Base-by-base conservation (phyloP, 768 basidiomycete species). In the Tylopilus sp. region DNA sequence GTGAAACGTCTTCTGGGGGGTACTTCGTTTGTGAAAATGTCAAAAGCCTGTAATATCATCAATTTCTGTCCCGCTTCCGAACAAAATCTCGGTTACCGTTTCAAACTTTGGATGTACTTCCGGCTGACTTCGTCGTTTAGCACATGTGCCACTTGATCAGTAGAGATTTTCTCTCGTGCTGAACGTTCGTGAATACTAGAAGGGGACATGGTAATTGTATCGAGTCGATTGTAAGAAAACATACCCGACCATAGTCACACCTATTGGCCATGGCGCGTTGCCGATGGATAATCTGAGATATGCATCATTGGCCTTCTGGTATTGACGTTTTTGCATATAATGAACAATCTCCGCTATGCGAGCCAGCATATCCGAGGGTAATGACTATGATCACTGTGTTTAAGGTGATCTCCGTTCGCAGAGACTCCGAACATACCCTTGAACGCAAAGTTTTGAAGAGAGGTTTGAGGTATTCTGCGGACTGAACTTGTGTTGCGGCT, bases 251-350 rank as follows among this genome's bases (percentile, higher is more conserved):
- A 96, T 96, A 55, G 97, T 99, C 10, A 99, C 97, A 38, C 97
- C 97, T 64, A 99, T 99, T 2, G 97, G 97, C 97, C 97, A 99
- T 3, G 97, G 95, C 0, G 97, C 96, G 63, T 97, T 99, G 30
- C 97, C 97, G 58, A 99, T 99, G 6, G 92, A 94, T 34, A 99
- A 76, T 8, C 97, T 88, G 22, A 99, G 83, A 69, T 99, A 99
- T 0, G 95, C 87, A 67, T 99, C 97, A 63, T 98, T 99, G 3
- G 97, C 96, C 50, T 78, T 82, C 69, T 98, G 93, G 62, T 99
- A 99, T 68, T 95, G 85, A 26, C 97, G 86, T 58, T 83, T 87
- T 69, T 99, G 97, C 93, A 97, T 96, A 72, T 93, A 75, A 65
- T 98, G 89, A 8, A 98, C 89, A 48, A 99, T 95, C 71, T 99